Conservation (phyloP, 2,329 filamentous ascomycete genomes). For the Beauveria scarabaeidicola region DNA sequence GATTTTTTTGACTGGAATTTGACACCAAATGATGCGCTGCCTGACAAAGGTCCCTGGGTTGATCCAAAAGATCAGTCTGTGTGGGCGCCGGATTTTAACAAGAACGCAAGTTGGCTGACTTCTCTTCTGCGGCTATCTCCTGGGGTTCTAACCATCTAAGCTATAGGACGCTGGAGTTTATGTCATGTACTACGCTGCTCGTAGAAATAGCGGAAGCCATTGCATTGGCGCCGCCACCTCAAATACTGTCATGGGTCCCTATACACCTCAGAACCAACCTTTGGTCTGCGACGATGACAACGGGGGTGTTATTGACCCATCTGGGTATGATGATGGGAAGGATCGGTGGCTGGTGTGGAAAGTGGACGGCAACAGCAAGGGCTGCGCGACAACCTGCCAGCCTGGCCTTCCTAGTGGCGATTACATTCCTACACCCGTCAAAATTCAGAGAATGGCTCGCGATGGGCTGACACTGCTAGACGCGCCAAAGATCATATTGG, state of each 20-base stretch:
- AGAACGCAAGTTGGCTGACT: neutral
- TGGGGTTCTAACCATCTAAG: neutral
- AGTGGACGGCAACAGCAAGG: slow-evolving; percentile 10
- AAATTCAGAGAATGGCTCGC: slow-evolving; percentile 8
- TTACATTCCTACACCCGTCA: slow-evolving; percentile 11
- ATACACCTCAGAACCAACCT: neutral
- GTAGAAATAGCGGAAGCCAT: slow-evolving; percentile 2
- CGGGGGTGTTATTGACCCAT: slow-evolving; percentile 5
- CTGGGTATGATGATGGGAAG: slow-evolving; percentile 4
- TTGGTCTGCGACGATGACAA: slow-evolving; percentile 3
- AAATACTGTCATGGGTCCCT: slow-evolving; percentile 3
- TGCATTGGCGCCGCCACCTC: slow-evolving; percentile 12
- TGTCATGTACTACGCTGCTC: slow-evolving; percentile 10
- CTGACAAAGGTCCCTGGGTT: slow-evolving; percentile 7
- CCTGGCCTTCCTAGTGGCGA: neutral
- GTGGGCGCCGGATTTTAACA: slow-evolving; percentile 10
- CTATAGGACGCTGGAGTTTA: slow-evolving; percentile 1
- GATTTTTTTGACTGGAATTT: slow-evolving; percentile 2
- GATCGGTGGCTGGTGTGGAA: slow-evolving; percentile 8
- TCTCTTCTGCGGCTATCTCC: neutral
- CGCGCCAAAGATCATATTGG: slow-evolving; percentile 3
- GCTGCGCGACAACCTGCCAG: slow-evolving; percentile 11
- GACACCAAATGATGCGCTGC: neutral
- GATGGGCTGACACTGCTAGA: slow-evolving; percentile 6
- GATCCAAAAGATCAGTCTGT: slow-evolving; percentile 6